Conservation (phyloP, 495 filamentous ascomycete species). For the Penicillium soppii region DNA sequence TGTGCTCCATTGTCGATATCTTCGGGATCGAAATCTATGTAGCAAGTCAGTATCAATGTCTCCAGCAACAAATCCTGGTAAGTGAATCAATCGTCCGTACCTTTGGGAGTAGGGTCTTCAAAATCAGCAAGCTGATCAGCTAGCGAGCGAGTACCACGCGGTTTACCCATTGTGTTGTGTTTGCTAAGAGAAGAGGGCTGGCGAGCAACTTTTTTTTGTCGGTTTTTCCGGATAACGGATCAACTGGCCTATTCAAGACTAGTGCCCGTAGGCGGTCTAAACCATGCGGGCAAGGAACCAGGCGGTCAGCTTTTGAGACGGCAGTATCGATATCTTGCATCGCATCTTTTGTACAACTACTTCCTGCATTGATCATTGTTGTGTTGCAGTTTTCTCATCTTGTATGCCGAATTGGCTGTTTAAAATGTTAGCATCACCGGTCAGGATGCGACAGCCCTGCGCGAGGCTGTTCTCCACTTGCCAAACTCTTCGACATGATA, state of each 20-base stretch:
- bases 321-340: constrained; percentile 7
- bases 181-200: constrained; percentile 12
- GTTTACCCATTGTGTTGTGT: constrained; percentile 26
- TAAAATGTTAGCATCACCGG: constrained; percentile 7
- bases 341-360: not conserved
- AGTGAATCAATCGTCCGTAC: constrained; percentile 37
- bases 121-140: constrained; percentile 67
- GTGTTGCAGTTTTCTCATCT: not conserved
- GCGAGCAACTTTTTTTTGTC: constrained; percentile 26
- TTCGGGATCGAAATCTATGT: constrained; percentile 85
- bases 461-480: constrained; percentile 61
- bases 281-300: constrained; percentile 1
- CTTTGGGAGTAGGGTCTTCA: constrained; percentile 60
- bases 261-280: not conserved
- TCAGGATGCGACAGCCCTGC: not conserved
- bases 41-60: constrained; percentile 10
- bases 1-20: constrained; percentile 55
- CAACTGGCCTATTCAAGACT: constrained; percentile 14
- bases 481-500: constrained; percentile 74
- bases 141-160: constrained; percentile 38
- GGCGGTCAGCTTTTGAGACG: constrained; percentile 18
- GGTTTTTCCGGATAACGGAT: constrained; percentile 37
- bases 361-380: not conserved
- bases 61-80: not conserved
- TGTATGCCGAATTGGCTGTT: not conserved